Evolutionary conservation across 1,284 basidiomycete genomes (phyloP).

Genomic region (Boletus sp.): DNA sequence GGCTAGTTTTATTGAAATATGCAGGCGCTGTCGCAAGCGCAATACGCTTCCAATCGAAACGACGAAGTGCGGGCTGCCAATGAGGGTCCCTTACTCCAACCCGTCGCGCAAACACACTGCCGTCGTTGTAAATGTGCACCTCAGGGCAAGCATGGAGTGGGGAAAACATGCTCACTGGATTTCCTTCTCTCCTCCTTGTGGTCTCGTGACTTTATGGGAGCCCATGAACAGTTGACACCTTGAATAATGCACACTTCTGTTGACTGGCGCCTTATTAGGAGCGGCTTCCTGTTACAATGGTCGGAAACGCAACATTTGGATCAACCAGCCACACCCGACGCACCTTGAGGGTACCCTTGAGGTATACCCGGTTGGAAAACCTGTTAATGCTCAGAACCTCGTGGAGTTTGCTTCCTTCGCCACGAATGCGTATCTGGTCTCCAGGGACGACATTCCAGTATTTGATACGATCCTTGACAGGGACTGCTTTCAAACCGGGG

Average conservation of each 20-base stretch:
- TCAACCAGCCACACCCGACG: slow-evolving; percentile 21
- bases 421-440: slow-evolving; percentile 68
- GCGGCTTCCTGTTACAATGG: slow-evolving; percentile 22
- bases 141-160: slow-evolving; percentile 47
- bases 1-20: slow-evolving; percentile 43
- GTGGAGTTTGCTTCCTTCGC: slow-evolving; percentile 57
- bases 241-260: slow-evolving; percentile 67
- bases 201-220: slow-evolving; percentile 39
- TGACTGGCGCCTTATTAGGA: slow-evolving; percentile 30
- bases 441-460: slow-evolving; percentile 83
- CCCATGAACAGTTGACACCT: slow-evolving; percentile 73
- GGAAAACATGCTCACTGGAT: slow-evolving; percentile 38
- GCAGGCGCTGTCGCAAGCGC: slow-evolving; percentile 60
- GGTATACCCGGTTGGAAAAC: slow-evolving; percentile 65
- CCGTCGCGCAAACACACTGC: slow-evolving; percentile 76
- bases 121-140: slow-evolving; percentile 2
- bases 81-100: slow-evolving; percentile 54
- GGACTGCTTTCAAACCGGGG: slow-evolving; percentile 46
- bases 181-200: slow-evolving; percentile 42
- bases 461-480: slow-evolving; percentile 68
- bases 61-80: slow-evolving; percentile 50
- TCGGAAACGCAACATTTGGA: not conserved
- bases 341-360: slow-evolving; percentile 54
- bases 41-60: slow-evolving; percentile 63
- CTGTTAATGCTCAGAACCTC: slow-evolving; percentile 72